Evolutionary conservation across 1,284 basidiomycete genomes (phyloP).

Genomic region (Dichomitus squalens): DNA sequence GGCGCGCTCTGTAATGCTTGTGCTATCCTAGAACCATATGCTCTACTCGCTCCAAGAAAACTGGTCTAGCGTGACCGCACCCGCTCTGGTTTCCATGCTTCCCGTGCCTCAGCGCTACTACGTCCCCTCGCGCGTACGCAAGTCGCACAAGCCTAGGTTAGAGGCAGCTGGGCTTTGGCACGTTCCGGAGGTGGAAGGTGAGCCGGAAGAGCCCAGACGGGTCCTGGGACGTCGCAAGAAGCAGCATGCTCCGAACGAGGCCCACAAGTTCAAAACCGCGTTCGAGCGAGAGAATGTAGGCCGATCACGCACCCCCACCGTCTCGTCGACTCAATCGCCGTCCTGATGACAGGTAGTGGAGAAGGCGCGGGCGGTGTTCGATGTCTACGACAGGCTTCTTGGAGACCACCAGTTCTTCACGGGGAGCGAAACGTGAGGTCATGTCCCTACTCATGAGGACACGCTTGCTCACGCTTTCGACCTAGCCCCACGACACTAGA

Average conservation of each 20-base stretch:
- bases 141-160: conserved; percentile 55
- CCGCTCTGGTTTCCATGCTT: conserved; percentile 56
- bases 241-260: conserved; percentile 31
- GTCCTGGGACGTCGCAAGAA: conserved; percentile 36
- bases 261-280: conserved; percentile 43
- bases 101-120: conserved; percentile 74
- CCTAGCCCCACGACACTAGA: conserved; percentile 67
- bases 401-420: conserved; percentile 51
- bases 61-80: conserved; percentile 58
- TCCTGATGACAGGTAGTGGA: conserved; percentile 50
- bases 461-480: neutral
- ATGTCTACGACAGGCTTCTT: conserved; percentile 59
- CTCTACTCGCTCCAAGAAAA: conserved; percentile 65
- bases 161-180: conserved; percentile 68
- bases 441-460: neutral
- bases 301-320: neutral
- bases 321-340: neutral
- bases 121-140: conserved; percentile 63
- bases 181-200: conserved; percentile 45
- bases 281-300: conserved; percentile 69
- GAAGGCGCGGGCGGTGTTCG: conserved; percentile 57
- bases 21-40: conserved; percentile 45
- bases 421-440: conserved; percentile 32
- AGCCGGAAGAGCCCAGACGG: conserved; percentile 38
- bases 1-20: conserved; percentile 6